Conservation (phyloP, 2,329 filamentous ascomycete species). For the Zymoseptoria tritici region DNA sequence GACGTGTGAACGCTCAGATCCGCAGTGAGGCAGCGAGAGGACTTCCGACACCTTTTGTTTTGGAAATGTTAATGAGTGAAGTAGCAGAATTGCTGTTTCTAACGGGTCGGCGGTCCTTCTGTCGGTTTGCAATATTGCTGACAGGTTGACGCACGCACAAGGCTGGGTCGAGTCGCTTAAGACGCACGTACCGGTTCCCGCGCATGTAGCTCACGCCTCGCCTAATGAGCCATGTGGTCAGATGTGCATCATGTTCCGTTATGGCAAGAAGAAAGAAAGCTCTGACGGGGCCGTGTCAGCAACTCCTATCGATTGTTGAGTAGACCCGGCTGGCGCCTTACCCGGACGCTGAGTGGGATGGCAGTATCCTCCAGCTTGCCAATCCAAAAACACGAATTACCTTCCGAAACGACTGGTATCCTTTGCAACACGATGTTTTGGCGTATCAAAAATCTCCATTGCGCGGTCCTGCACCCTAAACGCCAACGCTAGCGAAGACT, state of each 20-base stretch:
- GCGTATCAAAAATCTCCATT: background rate
- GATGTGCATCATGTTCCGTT: too few species aligned
- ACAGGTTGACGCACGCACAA: background rate
- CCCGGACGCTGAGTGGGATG: too few species aligned
- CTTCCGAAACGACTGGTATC: background rate
- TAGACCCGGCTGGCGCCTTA: background rate
- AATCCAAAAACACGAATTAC: background rate
- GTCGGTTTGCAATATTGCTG: too few species aligned
- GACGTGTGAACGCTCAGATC: too few species aligned
- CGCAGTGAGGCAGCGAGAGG: too few species aligned
- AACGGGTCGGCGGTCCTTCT: too few species aligned
- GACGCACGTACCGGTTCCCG: background rate
- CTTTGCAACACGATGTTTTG: background rate
- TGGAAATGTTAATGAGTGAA: too few species aligned
- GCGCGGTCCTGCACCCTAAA: too few species aligned
- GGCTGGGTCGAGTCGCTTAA: background rate
- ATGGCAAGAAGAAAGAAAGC: background rate
- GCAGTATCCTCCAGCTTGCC: too few species aligned
- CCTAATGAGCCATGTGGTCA: background rate
- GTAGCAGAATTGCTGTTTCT: too few species aligned
- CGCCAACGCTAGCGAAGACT: background rate
- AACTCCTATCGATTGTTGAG: background rate
- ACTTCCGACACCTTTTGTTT: too few species aligned
- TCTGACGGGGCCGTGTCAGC: background rate
- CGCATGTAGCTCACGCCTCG: background rate